Base-by-base conservation (phyloP, 75 land plant species). In the Picea sitchensis region DNA sequence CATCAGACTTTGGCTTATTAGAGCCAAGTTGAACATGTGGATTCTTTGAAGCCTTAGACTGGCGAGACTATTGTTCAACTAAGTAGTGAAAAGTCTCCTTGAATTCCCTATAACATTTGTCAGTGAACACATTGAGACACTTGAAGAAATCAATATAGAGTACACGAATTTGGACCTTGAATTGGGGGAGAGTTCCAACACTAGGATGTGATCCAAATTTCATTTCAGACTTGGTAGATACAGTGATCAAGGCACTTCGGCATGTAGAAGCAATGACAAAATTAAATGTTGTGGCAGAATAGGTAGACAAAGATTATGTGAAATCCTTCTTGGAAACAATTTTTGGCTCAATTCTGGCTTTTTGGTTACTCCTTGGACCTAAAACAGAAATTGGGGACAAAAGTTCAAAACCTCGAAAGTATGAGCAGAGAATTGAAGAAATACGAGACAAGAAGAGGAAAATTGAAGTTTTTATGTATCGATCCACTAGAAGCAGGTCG, bases 171-270 rank as follows among this genome's bases (percentile, higher is more conserved):
- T 94, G 73, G 97, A 95, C 41, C 82, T 89, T n/a, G 93, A 91
- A 85, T 94, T 95, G 97, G 97, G 91, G 97, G 6, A 89, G 97
- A 62, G 97, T 94, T 5, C 97, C 97, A 71, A 95, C 97, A 62
- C 79, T 92, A 6, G 88, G 88, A 7, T 92, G 95, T 80, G 92
- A 87, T 1, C 65, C 91, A 77, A 82, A 89, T 0, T 94, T 94
- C 81, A 92, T 94, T 36, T 61, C 83, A n/a, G 97, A 94, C 80
- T 85, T 94, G 8, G 95, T 93, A 21, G 97, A 94, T 83, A 93
- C 95, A 44, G 95, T 92, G 11, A 85, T 92, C 13, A 95, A 94
- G 82, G 94, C 93, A 17, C 86, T 91, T 34, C 95, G 92, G 14
- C 77, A 82, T 68, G 90, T 91, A 17, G 58, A 61, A 51, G 86